A percentile compares a stretch with the other conserved stretches of the same genome.
Evolutionary conservation across 805 yeast genomes (phyloP).

Genomic region (Candida peoriensis): DNA sequence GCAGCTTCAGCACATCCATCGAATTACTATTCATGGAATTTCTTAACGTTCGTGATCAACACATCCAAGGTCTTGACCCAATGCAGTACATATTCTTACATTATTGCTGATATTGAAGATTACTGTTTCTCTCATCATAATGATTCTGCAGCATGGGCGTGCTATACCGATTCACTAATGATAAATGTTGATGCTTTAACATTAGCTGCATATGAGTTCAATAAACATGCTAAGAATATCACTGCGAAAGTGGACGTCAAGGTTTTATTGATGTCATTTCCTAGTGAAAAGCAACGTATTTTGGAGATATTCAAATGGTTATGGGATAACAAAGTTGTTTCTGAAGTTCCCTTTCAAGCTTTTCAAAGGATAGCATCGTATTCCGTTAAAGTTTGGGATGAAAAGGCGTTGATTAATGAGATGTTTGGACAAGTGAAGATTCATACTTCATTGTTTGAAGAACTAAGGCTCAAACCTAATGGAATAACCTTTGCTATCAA

Average conservation of each 20-base stretch:
- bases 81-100: neutral
- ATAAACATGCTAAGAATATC: slow-evolving; percentile 1
- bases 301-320: slow-evolving; percentile 17
- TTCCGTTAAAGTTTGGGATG: slow-evolving; percentile 11
- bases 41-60: slow-evolving; percentile 29
- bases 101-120: slow-evolving; percentile 5
- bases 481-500: slow-evolving; percentile 10
- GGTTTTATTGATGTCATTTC: slow-evolving; percentile 3
- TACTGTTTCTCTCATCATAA: slow-evolving; percentile 24
- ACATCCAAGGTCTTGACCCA: slow-evolving; percentile 6
- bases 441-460: slow-evolving; percentile 16
- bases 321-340: slow-evolving; percentile 13
- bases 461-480: slow-evolving; percentile 11
- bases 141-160: slow-evolving; percentile 34
- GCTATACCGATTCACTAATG: slow-evolving; percentile 13
- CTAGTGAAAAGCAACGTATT: slow-evolving; percentile 9
- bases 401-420: slow-evolving; percentile 11
- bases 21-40: slow-evolving; percentile 37
- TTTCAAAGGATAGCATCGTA: slow-evolving; percentile 13
- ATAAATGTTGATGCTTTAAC: slow-evolving; percentile 7
- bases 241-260: slow-evolving; percentile 1
- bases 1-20: slow-evolving; percentile 30
- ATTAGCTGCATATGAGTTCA: slow-evolving; percentile 11
- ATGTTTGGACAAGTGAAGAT: slow-evolving; percentile 16
- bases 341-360: slow-evolving; percentile 20